Percentiles rank a stretch among this genome's conserved stretches.
Evolutionary conservation across 345 rosid species (phyloP).

Genomic region (Lepidium sativum): DNA sequence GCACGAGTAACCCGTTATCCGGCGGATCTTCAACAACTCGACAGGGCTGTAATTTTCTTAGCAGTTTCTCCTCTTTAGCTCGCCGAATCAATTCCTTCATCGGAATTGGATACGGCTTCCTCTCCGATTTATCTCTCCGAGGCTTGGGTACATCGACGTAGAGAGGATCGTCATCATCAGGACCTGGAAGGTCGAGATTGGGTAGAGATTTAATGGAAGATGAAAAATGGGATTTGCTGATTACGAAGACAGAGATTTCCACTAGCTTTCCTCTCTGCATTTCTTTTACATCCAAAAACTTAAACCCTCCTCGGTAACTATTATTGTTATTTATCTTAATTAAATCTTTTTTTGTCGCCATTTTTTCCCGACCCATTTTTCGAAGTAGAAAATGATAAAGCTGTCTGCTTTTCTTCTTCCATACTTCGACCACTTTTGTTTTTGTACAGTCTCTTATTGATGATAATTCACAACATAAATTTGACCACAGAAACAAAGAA

Average conservation of each 20-base stretch:
- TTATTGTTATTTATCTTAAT: too few relatives aligned
- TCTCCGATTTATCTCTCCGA: slow-evolving; percentile 56
- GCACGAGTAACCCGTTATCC: slow-evolving; percentile 61
- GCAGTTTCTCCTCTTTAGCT: slow-evolving; percentile 58
- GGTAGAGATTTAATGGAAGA: slow-evolving; percentile 9
- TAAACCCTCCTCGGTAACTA: neutral
- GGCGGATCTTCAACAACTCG: slow-evolving; percentile 61
- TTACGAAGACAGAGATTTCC: slow-evolving; percentile 18
- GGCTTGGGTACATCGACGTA: slow-evolving; percentile 67
- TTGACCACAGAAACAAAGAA: too few relatives aligned
- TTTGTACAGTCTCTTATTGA: neutral
- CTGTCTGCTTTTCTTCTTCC: too few relatives aligned
- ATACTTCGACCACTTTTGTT: too few relatives aligned
- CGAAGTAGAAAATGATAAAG: too few relatives aligned
- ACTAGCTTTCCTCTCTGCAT: slow-evolving; percentile 32
- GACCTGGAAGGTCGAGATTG: neutral
- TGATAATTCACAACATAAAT: neutral
- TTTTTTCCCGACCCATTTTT: too few relatives aligned
- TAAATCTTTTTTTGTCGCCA: too few relatives aligned
- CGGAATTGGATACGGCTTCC: slow-evolving; percentile 78
- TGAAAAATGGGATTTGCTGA: slow-evolving; percentile 19
- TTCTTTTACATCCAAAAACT: neutral
- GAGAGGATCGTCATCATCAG: slow-evolving; percentile 30
- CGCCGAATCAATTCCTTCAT: slow-evolving; percentile 57
- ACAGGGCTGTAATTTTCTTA: slow-evolving; percentile 63